phyloP scores from a whole-genome alignment of 306 rosid species.

The Hippophae tibetana region DNA sequence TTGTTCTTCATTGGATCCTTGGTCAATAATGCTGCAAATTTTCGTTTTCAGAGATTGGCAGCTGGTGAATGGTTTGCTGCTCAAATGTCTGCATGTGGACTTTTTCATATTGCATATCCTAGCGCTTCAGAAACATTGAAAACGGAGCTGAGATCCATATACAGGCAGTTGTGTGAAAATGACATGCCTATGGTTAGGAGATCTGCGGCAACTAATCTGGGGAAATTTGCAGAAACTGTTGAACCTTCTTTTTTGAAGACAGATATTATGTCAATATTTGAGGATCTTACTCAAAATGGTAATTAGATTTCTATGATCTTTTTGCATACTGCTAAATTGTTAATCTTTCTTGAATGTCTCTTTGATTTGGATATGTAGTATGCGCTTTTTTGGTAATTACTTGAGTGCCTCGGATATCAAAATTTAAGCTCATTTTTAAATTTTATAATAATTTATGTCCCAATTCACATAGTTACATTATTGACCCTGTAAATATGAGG shows the following conservation, averaged over 20 bases:
- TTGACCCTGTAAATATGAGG: too few relatives aligned
- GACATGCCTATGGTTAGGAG: conserved; percentile 99
- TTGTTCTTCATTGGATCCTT: neutral
- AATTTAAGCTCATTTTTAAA: too few relatives aligned
- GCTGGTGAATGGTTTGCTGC: conserved; percentile 99
- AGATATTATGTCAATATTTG: conserved; percentile 84
- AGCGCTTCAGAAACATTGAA: conserved; percentile 78
- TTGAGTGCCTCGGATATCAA: too few relatives aligned
- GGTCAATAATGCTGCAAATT: conserved; percentile 1
- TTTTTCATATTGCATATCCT: conserved; percentile 84
- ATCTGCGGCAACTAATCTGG: conserved; percentile 94
- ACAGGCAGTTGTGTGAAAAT: conserved; percentile 91
- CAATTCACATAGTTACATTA: too few relatives aligned
- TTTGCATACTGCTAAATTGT: neutral
- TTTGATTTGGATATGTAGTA: neutral
- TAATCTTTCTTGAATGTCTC: neutral
- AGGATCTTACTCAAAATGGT: conserved; percentile 95
- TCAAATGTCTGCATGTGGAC: conserved; percentile 91
- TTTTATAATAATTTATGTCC: too few relatives aligned
- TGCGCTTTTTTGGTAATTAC: too few relatives aligned
- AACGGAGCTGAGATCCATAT: conserved; percentile 73
- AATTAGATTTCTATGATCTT: conserved; percentile 14
- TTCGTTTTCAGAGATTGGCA: conserved; percentile 68
- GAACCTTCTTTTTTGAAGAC: conserved; percentile 79
- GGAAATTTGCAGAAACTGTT: conserved; percentile 90